Evolutionary conservation across 441 rosid genomes (phyloP).

Genomic region (Erodium texanum): DNA sequence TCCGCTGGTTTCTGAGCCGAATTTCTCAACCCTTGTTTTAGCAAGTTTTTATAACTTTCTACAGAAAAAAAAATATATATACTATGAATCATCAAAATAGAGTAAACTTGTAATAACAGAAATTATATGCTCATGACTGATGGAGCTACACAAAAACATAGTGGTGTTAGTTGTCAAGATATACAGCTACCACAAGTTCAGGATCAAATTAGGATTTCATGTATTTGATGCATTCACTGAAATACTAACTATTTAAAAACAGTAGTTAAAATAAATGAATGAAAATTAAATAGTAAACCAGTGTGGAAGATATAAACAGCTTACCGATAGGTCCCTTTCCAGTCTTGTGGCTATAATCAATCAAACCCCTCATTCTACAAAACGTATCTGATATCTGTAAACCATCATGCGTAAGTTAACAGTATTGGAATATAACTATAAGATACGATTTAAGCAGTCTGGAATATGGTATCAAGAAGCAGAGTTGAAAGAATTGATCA

Average conservation of each 20-base stretch:
- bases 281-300: conserved; percentile 4
- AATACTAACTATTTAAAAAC: background rate
- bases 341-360: conserved; percentile 31
- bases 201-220: background rate
- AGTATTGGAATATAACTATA: conserved; percentile 3
- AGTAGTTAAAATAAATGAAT: conserved; percentile 11
- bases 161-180: too few species aligned
- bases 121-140: background rate
- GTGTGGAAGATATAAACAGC: background rate
- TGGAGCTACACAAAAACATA: background rate
- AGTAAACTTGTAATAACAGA: background rate
- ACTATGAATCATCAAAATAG: background rate
- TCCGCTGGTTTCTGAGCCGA: background rate
- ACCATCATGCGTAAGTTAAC: conserved; percentile 4
- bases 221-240: background rate
- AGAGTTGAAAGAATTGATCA: background rate
- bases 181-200: background rate
- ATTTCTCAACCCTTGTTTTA: background rate
- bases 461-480: background rate
- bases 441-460: too few species aligned
- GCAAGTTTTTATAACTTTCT: background rate
- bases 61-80: too few species aligned
- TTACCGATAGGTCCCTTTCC: conserved; percentile 39
- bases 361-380: conserved; percentile 38
- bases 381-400: conserved; percentile 40